Percentiles rank a stretch among this genome's conserved stretches.
These are phyloP conservation scores for Corylus avellana DNA, from an alignment of 306 rosid species.

Conservation along the genomic window DNA sequence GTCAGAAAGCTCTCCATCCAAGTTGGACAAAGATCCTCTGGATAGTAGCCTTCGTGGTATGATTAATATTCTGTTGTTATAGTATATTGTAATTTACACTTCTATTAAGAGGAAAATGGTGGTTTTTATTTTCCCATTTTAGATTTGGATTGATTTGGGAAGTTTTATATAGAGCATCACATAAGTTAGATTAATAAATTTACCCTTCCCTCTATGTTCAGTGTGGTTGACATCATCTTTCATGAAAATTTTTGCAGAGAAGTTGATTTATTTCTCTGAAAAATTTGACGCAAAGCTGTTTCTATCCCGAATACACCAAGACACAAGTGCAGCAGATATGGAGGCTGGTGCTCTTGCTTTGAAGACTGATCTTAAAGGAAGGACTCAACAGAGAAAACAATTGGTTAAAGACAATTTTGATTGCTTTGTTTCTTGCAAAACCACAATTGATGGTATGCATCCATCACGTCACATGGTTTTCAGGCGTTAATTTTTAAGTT, in stretches of 20 bases:
- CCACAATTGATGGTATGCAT: constrained; percentile 90
- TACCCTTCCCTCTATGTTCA: constrained; percentile 17
- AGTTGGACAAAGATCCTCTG: constrained; percentile 45
- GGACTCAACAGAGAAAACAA: constrained; percentile 89
- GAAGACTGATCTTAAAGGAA: constrained; percentile 89
- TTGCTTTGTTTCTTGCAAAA: constrained; percentile 98
- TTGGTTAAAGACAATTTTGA: constrained; percentile 98
- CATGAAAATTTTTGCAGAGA: constrained; percentile 63
- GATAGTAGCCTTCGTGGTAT: constrained; percentile 84
- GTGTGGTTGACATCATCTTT: constrained; percentile 34
- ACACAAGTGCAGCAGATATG: constrained; percentile 79
- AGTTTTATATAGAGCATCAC: background rate
- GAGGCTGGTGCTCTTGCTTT: constrained; percentile 85
- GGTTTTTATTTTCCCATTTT: background rate
- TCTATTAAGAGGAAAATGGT: background rate
- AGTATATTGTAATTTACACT: background rate
- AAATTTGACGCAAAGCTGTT: constrained; percentile 85
- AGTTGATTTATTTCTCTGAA: constrained; percentile 88
- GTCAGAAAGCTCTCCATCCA: constrained; percentile 65
- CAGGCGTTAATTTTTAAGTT: constrained; percentile 19
- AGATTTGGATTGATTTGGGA: constrained; percentile 30
- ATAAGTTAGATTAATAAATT: background rate
- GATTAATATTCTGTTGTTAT: background rate
- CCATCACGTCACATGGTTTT: constrained; percentile 27
- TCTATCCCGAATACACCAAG: constrained; percentile 81